A percentile compares a stretch with the other conserved stretches of the same genome.
These are phyloP conservation scores for Venturia asperata DNA, from an alignment of 2,329 filamentous ascomycete genomes.

Conservation along the genomic window DNA sequence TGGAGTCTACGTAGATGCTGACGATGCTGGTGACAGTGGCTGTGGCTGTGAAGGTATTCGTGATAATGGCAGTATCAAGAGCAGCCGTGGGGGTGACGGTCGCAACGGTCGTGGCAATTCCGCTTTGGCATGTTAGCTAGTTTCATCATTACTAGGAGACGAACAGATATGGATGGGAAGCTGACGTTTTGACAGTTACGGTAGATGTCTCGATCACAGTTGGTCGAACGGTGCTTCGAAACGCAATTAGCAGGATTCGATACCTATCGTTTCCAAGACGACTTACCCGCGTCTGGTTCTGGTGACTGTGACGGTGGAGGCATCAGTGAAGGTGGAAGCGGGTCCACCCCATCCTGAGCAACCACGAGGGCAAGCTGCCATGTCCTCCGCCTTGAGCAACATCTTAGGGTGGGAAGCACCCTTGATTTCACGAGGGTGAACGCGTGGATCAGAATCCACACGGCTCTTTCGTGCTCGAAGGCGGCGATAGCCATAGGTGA, in stretches of 20 bases:
- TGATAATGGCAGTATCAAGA: not conserved
- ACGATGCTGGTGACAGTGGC: not conserved
- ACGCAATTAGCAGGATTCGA: not conserved
- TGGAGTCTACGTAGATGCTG: not conserved
- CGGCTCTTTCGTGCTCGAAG: conserved; percentile 16
- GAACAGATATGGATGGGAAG: not conserved
- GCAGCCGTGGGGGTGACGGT: not conserved
- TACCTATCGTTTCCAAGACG: not conserved
- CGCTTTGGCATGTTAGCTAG: not conserved
- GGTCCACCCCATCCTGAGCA: conserved; percentile 6
- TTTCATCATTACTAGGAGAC: not conserved
- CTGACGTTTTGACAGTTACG: not conserved
- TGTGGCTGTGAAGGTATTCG: not conserved
- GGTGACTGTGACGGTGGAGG: not conserved
- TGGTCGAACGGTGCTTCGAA: not conserved
- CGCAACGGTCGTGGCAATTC: not conserved
- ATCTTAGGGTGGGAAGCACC: not conserved
- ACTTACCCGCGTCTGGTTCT: not conserved
- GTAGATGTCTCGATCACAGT: not conserved
- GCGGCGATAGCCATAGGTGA: not conserved
- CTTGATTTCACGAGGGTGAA: not conserved
- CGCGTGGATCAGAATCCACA: not conserved
- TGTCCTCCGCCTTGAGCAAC: not conserved
- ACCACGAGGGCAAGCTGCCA: not conserved
- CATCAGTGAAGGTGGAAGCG: not conserved